Conservation (phyloP, 106 monocot genomes). For the Dendrobium chrysotoxum region DNA sequence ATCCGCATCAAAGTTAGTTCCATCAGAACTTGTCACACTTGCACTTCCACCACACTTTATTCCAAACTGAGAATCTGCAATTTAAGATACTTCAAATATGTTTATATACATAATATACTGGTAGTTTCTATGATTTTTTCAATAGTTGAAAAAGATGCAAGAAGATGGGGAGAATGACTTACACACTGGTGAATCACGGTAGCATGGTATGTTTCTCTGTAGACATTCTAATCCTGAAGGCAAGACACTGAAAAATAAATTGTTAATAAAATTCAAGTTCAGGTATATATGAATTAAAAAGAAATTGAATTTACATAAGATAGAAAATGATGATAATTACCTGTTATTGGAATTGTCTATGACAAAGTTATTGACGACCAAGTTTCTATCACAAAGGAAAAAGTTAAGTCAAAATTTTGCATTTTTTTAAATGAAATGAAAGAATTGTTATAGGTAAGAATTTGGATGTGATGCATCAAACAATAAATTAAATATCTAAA, state of each 20-base stretch:
- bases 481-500: too few species aligned
- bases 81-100: neutral
- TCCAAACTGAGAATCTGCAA: conserved; percentile 59
- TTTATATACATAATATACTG: neutral
- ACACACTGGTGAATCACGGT: conserved; percentile 54
- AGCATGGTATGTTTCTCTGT: conserved; percentile 62
- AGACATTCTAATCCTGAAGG: conserved; percentile 28
- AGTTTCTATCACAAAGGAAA: conserved; percentile 40
- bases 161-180: conserved; percentile 10
- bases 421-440: neutral
- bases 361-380: conserved; percentile 85
- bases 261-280: neutral
- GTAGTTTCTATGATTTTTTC: too few species aligned
- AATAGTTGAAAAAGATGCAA: neutral
- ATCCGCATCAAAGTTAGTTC: conserved; percentile 52
- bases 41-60: conserved; percentile 72
- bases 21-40: conserved; percentile 39
- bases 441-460: neutral
- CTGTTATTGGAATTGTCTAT: conserved; percentile 11
- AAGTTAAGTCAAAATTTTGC: neutral
- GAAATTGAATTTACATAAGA: neutral
- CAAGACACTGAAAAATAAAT: conserved; percentile 23
- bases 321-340: conserved; percentile 9
- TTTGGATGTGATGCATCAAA: too few species aligned
- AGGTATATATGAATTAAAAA: neutral